Conservation (phyloP, 1,284 basidiomycete genomes). For the Trichosporon ovoides region DNA sequence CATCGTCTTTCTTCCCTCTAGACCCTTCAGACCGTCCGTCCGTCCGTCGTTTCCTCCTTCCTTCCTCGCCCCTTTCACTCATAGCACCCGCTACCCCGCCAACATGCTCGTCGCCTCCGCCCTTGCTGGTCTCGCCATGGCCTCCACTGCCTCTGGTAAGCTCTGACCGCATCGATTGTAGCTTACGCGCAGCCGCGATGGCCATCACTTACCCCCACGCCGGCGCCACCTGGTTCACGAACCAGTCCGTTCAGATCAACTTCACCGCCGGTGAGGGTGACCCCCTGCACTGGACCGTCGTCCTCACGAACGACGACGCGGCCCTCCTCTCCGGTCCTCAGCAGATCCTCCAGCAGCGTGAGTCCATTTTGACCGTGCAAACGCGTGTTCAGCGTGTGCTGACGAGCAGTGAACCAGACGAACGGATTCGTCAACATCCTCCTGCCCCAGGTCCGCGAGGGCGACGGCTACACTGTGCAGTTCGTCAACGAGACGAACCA, state of each 20-base stretch:
- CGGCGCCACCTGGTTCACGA: slow-evolving; percentile 37
- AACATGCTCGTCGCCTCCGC: not conserved
- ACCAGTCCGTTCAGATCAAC: slow-evolving; percentile 43
- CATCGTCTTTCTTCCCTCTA: not conserved
- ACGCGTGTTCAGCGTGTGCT: not conserved
- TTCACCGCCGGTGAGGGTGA: slow-evolving; percentile 39
- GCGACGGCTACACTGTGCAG: slow-evolving; percentile 49
- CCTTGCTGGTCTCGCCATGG: slow-evolving; percentile 1
- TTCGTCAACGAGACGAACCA: slow-evolving; percentile 52
- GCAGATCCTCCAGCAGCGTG: slow-evolving; percentile 41
- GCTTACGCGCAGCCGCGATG: slow-evolving; percentile 31
- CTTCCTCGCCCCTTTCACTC: no score
- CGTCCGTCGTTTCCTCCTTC: no score
- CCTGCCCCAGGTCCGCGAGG: slow-evolving; percentile 24
- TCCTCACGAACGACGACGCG: slow-evolving; percentile 33
- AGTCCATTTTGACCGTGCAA: slow-evolving; percentile 10
- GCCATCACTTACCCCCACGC: slow-evolving; percentile 35
- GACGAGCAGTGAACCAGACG: slow-evolving; percentile 1
- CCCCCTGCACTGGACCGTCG: slow-evolving; percentile 36
- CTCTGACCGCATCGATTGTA: not conserved
- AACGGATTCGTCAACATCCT: slow-evolving; percentile 28
- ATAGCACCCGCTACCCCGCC: not conserved
- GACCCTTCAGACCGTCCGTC: not conserved
- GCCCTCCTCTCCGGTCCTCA: slow-evolving; percentile 30
- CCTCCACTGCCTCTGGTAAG: not conserved